Base-by-base conservation (phyloP, 768 basidiomycete genomes). In the Agrocybe pediades region DNA sequence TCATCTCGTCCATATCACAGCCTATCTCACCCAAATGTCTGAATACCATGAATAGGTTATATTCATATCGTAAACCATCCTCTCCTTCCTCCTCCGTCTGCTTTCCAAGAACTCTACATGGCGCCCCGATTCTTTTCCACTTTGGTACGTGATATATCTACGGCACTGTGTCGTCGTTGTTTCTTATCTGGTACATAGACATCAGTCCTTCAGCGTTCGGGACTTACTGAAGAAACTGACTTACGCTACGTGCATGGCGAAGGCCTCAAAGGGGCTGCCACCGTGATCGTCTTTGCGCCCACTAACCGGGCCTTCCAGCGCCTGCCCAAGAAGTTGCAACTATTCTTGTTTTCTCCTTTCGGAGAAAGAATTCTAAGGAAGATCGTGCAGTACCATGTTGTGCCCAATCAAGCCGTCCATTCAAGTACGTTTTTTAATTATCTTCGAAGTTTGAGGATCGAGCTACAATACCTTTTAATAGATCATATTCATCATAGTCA, bases 301-400 rank as follows among this genome's bases (percentile, higher is more conserved):
- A 81, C 68, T 56, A 88, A 79, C 62, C 69, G 64, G 55, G 77
- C 76, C 42, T 83, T 79, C 57, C 56, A 71, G 23, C 63, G 60
- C 15, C 73, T 86, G 15, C 86, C 86, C 0, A 61, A 53, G n/a
- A 77, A 74, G 46, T 74, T 86, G 20, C 71, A 71, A 53, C 58
- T 75, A 23, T 86, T 76, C 74, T 69, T 86, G 46, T 86, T 86
- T 67, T 85, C 84, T 3, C 81, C 83, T 1, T 80, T 82, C 50
- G 86, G 86, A 6, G 69, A 72, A 26, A 65, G 59, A 17, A 78
- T 68, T 9, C 56, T 87, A 47, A 76, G 70, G 56, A 86, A 85
- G 66, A 53, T 87, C 17, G 60, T 88, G 13, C 70, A 81, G 41
- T 87, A 78, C 67, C 85, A 88, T 66, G 72, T 82, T 52, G 74